These are phyloP conservation scores for Tuber magnatum DNA, from an alignment of 495 filamentous ascomycete genomes.

Conservation along the genomic window DNA sequence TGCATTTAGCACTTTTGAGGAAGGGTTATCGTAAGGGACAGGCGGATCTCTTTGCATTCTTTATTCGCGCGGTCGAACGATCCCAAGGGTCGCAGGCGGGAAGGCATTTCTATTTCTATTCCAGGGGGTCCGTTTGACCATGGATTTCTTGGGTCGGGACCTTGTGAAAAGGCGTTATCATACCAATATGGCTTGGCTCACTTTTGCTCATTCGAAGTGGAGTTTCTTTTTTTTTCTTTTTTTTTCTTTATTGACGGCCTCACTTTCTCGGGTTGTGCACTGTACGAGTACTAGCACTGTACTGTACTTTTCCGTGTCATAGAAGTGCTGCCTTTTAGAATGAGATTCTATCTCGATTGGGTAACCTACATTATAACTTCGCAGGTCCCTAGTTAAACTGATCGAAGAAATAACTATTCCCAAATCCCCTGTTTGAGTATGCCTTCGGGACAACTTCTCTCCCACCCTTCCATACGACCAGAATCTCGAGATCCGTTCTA, in stretches of 20 bases:
- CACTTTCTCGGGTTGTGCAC: background rate
- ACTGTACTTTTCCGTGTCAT: too few relatives aligned
- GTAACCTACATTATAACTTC: background rate
- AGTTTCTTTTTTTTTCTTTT: too few relatives aligned
- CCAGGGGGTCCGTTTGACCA: background rate
- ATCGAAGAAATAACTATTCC: constrained; percentile 50
- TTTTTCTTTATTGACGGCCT: too few relatives aligned
- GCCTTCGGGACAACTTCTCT: constrained; percentile 38
- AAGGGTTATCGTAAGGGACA: background rate
- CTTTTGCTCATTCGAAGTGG: background rate
- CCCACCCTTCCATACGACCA: constrained; percentile 44
- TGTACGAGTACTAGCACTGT: background rate
- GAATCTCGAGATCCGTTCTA: constrained; percentile 43
- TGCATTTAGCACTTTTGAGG: background rate
- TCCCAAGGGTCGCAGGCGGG: background rate
- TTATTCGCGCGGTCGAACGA: background rate
- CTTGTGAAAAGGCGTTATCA: background rate
- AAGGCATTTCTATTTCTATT: constrained; percentile 1
- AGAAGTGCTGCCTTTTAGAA: background rate
- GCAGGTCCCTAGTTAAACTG: constrained; percentile 30
- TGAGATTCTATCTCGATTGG: background rate
- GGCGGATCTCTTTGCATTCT: background rate
- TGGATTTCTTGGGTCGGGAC: background rate
- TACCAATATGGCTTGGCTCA: background rate
- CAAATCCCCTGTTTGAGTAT: constrained; percentile 48